These are phyloP conservation scores for Penicillium glabrum DNA, from an alignment of 2,329 filamentous ascomycete species.

Conservation along the genomic window DNA sequence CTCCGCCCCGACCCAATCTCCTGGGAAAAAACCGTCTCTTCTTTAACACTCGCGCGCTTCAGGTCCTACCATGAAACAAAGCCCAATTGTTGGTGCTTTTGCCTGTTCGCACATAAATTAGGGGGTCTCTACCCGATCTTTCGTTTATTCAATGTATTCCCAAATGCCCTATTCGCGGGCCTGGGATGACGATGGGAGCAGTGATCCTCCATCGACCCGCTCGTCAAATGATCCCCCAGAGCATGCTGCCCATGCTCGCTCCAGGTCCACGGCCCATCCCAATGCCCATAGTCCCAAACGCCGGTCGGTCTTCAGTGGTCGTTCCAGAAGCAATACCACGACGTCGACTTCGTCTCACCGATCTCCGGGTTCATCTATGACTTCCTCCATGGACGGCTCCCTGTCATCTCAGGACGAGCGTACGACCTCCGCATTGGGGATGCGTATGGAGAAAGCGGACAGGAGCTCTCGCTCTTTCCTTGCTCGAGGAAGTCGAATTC, in stretches of 20 bases:
- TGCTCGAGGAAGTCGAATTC: conserved; percentile 46
- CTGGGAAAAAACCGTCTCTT: neutral
- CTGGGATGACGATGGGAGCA: conserved; percentile 24
- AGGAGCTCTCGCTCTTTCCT: conserved; percentile 42
- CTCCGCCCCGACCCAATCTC: conserved; percentile 12
- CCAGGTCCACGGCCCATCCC: conserved; percentile 31
- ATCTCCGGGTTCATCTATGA: conserved; percentile 48
- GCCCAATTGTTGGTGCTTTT: conserved; percentile 9
- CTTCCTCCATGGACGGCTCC: conserved; percentile 36
- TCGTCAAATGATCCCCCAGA: conserved; percentile 35
- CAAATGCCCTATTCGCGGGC: conserved; percentile 3
- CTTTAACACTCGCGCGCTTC: neutral
- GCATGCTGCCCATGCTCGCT: conserved; percentile 35
- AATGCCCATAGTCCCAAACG: conserved; percentile 40
- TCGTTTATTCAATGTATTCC: conserved; percentile 2
- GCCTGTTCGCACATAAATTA: conserved; percentile 9
- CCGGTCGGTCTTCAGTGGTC: conserved; percentile 40
- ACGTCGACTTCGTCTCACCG: conserved; percentile 51
- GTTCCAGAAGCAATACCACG: conserved; percentile 47
- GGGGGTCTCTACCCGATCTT: neutral
- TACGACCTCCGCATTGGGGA: conserved; percentile 24
- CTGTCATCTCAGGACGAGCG: conserved; percentile 35
- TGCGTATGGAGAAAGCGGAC: conserved; percentile 35
- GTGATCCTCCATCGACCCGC: conserved; percentile 31
- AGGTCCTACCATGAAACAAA: conserved; percentile 20